Conservation (phyloP, 306 rosid genomes). For the Prunus davidiana region DNA sequence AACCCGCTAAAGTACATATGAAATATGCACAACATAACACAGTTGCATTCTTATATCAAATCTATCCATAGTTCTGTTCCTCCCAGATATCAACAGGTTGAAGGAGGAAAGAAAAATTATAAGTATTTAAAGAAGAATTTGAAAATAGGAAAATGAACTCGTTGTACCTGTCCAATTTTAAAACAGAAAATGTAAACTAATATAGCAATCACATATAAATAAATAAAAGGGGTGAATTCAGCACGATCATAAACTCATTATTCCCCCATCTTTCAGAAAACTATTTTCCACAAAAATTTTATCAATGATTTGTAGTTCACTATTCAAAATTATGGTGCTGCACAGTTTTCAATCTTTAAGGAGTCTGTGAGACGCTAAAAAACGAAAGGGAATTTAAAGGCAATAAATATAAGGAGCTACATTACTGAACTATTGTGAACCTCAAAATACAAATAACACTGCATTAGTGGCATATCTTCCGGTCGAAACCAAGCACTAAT, state of each 20-base stretch:
- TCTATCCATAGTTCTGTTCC: not conserved
- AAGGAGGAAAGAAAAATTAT: not conserved
- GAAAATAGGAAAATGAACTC: too few species aligned
- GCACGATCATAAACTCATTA: not conserved
- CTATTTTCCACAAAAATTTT: not conserved
- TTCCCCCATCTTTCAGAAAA: not conserved
- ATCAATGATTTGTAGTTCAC: not conserved
- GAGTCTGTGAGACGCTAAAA: conserved; percentile 1
- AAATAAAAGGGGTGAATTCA: not conserved
- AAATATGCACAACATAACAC: not conserved
- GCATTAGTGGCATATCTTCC: not conserved
- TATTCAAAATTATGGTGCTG: not conserved
- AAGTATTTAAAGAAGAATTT: not conserved
- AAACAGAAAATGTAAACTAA: too few species aligned
- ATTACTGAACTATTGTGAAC: not conserved
- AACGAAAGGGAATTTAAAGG: not conserved
- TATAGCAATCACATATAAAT: too few species aligned
- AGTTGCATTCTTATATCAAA: not conserved
- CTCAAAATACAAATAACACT: not conserved
- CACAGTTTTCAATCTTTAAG: not conserved
- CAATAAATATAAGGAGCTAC: not conserved
- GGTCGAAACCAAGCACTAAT: not conserved
- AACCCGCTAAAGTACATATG: not conserved
- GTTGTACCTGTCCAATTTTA: too few species aligned
- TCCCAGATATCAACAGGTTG: not conserved